Evolutionary conservation across 768 basidiomycete genomes (phyloP).

Genomic region (Phlegmacium glaucopus): DNA sequence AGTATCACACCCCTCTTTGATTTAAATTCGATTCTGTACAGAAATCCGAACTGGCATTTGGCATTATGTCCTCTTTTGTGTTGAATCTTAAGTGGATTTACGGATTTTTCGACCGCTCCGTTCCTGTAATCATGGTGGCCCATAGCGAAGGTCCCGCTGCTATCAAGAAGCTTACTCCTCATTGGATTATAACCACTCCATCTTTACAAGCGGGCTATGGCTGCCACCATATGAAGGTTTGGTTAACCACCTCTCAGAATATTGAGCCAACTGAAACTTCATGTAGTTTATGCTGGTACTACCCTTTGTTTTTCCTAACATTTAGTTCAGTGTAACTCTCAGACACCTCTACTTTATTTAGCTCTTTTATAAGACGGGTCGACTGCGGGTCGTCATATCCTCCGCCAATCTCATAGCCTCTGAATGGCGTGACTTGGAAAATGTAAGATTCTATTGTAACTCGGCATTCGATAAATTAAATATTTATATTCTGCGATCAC

Average conservation of each 20-base stretch:
- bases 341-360: constrained; percentile 24
- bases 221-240: constrained; percentile 82
- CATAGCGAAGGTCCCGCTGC: constrained; percentile 62
- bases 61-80: constrained; percentile 74
- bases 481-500: constrained; percentile 3
- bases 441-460: constrained; percentile 48
- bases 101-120: constrained; percentile 60
- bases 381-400: constrained; percentile 74
- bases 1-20: no score
- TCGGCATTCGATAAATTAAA: not conserved
- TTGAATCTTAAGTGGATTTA: constrained; percentile 75
- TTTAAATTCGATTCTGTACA: constrained; percentile 19
- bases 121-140: constrained; percentile 75
- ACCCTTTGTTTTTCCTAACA: constrained; percentile 12
- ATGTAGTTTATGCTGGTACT: constrained; percentile 70
- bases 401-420: constrained; percentile 85
- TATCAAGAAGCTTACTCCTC: constrained; percentile 64
- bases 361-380: constrained; percentile 84
- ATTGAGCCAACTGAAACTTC: constrained; percentile 5
- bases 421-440: constrained; percentile 90
- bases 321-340: not conserved
- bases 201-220: constrained; percentile 56
- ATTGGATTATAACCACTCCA: constrained; percentile 73
- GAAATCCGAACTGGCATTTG: constrained; percentile 73
- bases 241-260: constrained; percentile 5